Evolutionary conservation across 2,329 filamentous ascomycete genomes (phyloP).

Genomic region (Leptographium galeiforme): DNA sequence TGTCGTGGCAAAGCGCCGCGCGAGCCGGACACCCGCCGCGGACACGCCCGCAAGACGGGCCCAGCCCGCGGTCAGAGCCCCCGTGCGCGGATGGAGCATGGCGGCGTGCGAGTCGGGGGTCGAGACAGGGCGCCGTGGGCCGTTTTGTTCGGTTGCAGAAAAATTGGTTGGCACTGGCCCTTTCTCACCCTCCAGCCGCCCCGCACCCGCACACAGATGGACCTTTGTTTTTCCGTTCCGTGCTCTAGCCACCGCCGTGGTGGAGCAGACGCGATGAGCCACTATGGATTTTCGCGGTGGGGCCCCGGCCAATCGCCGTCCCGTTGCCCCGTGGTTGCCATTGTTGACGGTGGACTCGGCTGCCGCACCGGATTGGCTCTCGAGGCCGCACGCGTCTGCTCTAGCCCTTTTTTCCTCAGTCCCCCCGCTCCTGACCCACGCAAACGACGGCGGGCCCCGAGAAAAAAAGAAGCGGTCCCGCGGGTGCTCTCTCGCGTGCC

Average conservation of each 20-base stretch:
- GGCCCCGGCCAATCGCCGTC: conserved; percentile 27
- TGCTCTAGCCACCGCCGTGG: not conserved
- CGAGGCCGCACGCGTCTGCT: not conserved
- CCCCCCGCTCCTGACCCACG: not conserved
- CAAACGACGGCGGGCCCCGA: too few species aligned
- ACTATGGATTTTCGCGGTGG: conserved; percentile 4
- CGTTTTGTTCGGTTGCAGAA: not conserved
- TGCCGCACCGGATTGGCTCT: conserved; percentile 2
- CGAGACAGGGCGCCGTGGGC: not conserved
- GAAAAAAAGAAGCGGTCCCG: too few species aligned
- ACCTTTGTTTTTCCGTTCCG: not conserved
- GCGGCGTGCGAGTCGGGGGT: conserved; percentile 6
- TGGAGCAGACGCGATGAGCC: conserved; percentile 12
- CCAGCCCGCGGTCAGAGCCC: conserved; percentile 25
- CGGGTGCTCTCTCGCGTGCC: too few species aligned
- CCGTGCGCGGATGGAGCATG: conserved; percentile 57
- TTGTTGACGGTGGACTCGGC: conserved; percentile 29
- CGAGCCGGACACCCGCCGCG: conserved; percentile 1
- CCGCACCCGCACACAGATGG: not conserved
- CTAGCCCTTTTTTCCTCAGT: too few species aligned
- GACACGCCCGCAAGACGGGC: conserved; percentile 9
- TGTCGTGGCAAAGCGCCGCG: conserved; percentile 13
- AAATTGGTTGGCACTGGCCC: not conserved
- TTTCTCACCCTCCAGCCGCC: not conserved
- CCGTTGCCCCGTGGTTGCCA: conserved; percentile 45